A percentile compares a stretch with the other conserved stretches of the same genome.
Conservation (phyloP, 2,329 filamentous ascomycete species). For the Fusarium miscanthi region DNA sequence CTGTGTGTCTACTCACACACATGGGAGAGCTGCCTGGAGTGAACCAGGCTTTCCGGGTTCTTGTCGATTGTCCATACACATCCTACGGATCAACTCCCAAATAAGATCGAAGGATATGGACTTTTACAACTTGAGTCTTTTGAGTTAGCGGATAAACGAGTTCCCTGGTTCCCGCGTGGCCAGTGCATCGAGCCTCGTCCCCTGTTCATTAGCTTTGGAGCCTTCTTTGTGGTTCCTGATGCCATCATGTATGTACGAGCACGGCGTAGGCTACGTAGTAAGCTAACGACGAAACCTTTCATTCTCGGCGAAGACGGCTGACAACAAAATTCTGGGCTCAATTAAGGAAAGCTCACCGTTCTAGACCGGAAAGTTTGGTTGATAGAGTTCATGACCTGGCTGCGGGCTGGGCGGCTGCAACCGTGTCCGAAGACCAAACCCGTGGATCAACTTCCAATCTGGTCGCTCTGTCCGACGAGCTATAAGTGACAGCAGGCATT, state of each 20-base stretch:
- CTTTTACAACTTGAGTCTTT: constrained; percentile 24
- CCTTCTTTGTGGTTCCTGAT: constrained; percentile 23
- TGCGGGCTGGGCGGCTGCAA: constrained; percentile 27
- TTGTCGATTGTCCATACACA: not conserved
- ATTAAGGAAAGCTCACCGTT: constrained; percentile 24
- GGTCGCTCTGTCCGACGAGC: constrained; percentile 34
- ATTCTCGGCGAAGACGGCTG: constrained; percentile 10
- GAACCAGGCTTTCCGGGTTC: not conserved
- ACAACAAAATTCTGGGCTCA: not conserved
- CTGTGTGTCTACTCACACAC: not conserved
- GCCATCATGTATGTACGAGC: constrained; percentile 18
- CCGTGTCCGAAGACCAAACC: constrained; percentile 23
- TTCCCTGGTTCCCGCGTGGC: constrained; percentile 41
- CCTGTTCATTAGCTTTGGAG: constrained; percentile 12
- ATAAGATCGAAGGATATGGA: constrained; percentile 12
- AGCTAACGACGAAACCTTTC: constrained; percentile 9
- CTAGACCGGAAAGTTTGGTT: constrained; percentile 19
- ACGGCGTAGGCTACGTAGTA: not conserved
- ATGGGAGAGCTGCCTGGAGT: not conserved
- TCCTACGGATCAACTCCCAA: constrained; percentile 22
- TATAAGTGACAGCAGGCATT: constrained; percentile 10
- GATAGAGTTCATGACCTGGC: constrained; percentile 35
- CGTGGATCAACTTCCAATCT: constrained; percentile 37
- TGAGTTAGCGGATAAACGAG: constrained; percentile 33
- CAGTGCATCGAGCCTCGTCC: constrained; percentile 27